Evolutionary conservation across 345 rosid genomes (phyloP), one percentile per base, ranked within the genome.

Genomic region (Tarenaya hassleriana): DNA sequence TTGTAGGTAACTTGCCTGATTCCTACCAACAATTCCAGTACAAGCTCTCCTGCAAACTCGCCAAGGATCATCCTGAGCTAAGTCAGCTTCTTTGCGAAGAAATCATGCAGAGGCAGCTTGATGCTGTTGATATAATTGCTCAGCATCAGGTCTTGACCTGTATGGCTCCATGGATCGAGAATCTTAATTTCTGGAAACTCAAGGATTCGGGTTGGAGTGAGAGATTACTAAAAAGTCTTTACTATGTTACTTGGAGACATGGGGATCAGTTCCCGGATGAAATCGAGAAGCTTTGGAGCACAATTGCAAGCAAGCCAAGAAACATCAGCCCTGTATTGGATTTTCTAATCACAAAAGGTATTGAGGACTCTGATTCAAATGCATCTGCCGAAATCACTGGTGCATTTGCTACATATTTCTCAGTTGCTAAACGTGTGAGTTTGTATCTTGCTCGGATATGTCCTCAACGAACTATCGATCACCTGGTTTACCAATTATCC

Each of bases 131-230:
- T 69, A 92, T 92, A 58, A 92, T 92, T 69, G 95, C 96, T 29
- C 98, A 92, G 69, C 98, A 92, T 75, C 98, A 92, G 80, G 98
- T 88, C 58, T 75, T 92, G 68, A 92, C 98, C 7, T 92, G 98
- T 69, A 85, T 92, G 98, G 98, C 98, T 71, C 98, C 98, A 17
- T 92, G 98, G 97, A 92, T 92, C 71, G 98, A 92, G 73, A 92
- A 92, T 51, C 94, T 92, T 48, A 84, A 92, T 67, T 85, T 92
- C 72, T 92, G 97, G 97, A 92, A 85, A 77, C 94, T 88, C 56
- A 92, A 85, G 80, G 98, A 92, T 63, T 85, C 98, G 0, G 97
- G 97, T 62, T 92, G 98, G 98, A 81, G 94, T 74, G 97, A 88
- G 55, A 80, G 98, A 68, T 71, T 85, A 72, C 64, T 92, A 38